Evolutionary conservation across 352 stramenopile genomes (phyloP).

Genomic region (Phytopythium helicoides): DNA sequence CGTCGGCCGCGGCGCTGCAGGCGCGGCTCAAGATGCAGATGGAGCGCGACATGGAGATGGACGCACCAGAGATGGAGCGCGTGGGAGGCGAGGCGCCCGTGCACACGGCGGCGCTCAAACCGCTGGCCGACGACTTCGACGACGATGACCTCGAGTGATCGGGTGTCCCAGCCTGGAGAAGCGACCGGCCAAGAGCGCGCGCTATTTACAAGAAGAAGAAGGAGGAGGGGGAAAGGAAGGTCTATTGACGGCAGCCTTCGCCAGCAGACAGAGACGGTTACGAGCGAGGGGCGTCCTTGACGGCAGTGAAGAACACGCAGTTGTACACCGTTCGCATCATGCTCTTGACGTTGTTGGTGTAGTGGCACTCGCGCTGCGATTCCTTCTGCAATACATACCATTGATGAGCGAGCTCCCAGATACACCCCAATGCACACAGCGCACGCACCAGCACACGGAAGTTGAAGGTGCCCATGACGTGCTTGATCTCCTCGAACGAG

Average conservation of each 20-base stretch:
- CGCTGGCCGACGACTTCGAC: conserved; percentile 70
- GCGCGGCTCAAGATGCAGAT: conserved; percentile 74
- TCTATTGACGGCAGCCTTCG: background rate
- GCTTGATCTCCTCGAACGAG: conserved; percentile 94
- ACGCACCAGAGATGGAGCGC: conserved; percentile 55
- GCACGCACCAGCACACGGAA: conserved; percentile 87
- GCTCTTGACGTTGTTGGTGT: conserved; percentile 86
- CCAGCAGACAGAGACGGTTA: conserved; percentile 7
- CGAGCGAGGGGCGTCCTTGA: conserved; percentile 54
- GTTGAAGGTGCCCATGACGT: conserved; percentile 90
- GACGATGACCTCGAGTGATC: conserved; percentile 71
- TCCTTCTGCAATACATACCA: conserved; percentile 44
- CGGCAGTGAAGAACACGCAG: conserved; percentile 83
- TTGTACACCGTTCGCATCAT: conserved; percentile 88
- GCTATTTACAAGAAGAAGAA: background rate
- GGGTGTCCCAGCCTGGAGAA: background rate
- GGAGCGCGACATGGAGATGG: conserved; percentile 61
- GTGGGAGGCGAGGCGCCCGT: conserved; percentile 65
- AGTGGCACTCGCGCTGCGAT: conserved; percentile 76
- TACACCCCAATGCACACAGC: no score
- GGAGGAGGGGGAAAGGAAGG: background rate
- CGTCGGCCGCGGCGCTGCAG: conserved; percentile 47
- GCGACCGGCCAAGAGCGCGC: no score
- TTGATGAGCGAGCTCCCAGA: conserved; percentile 1
- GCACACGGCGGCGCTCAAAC: conserved; percentile 51